phyloP scores from a whole-genome alignment of 2,329 filamentous ascomycete genomes.

The Myrmaecium sp. region DNA sequence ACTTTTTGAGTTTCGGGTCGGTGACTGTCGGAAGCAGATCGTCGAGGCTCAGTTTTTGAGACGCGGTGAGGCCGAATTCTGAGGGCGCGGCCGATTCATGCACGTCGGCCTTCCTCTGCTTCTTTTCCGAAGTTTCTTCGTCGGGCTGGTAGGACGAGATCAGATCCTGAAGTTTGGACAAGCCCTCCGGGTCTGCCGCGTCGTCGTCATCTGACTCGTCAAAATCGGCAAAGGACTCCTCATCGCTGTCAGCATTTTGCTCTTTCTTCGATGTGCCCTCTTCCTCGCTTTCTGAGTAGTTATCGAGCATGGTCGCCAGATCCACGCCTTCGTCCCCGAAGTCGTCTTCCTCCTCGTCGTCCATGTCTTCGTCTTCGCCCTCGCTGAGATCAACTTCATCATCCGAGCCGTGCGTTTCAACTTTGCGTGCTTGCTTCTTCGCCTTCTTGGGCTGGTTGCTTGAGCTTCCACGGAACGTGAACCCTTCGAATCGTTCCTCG shows the following conservation, averaged over 20 bases:
- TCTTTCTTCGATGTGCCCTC: too few relatives aligned
- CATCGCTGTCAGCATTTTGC: slow-evolving; percentile 25
- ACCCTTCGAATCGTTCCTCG: slow-evolving; percentile 68
- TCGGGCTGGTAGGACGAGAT: slow-evolving; percentile 46
- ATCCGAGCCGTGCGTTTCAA: slow-evolving; percentile 10
- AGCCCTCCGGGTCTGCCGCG: slow-evolving; percentile 29
- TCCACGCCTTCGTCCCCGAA: slow-evolving; percentile 47
- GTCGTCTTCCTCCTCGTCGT: slow-evolving; percentile 40
- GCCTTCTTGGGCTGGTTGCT: slow-evolving; percentile 33
- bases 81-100: slow-evolving; percentile 45
- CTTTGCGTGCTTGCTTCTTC: slow-evolving; percentile 20
- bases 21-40: slow-evolving; percentile 59
- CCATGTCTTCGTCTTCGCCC: slow-evolving; percentile 25
- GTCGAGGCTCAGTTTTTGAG: slow-evolving; percentile 54
- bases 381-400: slow-evolving; percentile 33
- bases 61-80: slow-evolving; percentile 39
- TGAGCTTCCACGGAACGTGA: slow-evolving; percentile 46
- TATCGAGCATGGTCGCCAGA: slow-evolving; percentile 43
- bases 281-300: slow-evolving; percentile 20
- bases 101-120: slow-evolving; percentile 23
- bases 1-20: slow-evolving; percentile 61
- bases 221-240: slow-evolving; percentile 29
- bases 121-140: slow-evolving; percentile 17
- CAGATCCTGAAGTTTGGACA: slow-evolving; percentile 50
- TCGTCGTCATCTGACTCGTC: slow-evolving; percentile 31